Percentiles rank a stretch among this genome's conserved stretches.
Conservation (phyloP, 805 yeast species). For the Wilhelminamyces savonicus region DNA sequence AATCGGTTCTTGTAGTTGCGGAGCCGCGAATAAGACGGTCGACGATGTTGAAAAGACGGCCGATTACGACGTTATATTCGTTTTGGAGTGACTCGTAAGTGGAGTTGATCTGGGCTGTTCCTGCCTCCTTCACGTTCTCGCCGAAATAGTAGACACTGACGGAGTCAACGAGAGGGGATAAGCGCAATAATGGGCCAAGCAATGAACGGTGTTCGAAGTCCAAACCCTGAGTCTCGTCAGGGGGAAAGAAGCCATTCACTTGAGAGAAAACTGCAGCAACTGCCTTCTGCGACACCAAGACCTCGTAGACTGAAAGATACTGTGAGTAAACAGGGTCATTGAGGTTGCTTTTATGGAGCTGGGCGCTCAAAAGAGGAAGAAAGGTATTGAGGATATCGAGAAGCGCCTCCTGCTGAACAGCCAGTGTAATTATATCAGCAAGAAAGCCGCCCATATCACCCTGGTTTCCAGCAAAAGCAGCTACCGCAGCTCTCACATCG, state of each 20-base stretch:
- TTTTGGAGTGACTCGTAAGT: slow-evolving; percentile 56
- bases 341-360: slow-evolving; percentile 34
- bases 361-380: slow-evolving; percentile 37
- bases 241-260: slow-evolving; percentile 48
- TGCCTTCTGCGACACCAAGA: slow-evolving; percentile 51
- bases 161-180: slow-evolving; percentile 66
- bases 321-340: slow-evolving; percentile 47
- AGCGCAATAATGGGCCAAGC: slow-evolving; percentile 69
- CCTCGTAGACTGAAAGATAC: slow-evolving; percentile 49
- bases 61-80: slow-evolving; percentile 54
- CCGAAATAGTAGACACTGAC: slow-evolving; percentile 43
- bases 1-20: slow-evolving; percentile 50
- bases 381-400: slow-evolving; percentile 54
- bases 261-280: slow-evolving; percentile 58
- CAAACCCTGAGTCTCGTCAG: slow-evolving; percentile 36
- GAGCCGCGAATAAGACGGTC: slow-evolving; percentile 76
- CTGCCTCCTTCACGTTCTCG: slow-evolving; percentile 12
- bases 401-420: slow-evolving; percentile 62
- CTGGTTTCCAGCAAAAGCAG: slow-evolving; percentile 14
- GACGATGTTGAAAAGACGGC: slow-evolving; percentile 60
- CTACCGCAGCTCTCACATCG: slow-evolving; percentile 23
- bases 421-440: slow-evolving; percentile 47
- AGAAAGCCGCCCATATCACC: slow-evolving; percentile 30
- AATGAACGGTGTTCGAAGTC: slow-evolving; percentile 57
- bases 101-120: slow-evolving; percentile 35